A percentile compares a stretch with the other conserved stretches of the same genome.
Evolutionary conservation across 345 rosid species (phyloP).

Genomic region (Leavenworthia alabamica): DNA sequence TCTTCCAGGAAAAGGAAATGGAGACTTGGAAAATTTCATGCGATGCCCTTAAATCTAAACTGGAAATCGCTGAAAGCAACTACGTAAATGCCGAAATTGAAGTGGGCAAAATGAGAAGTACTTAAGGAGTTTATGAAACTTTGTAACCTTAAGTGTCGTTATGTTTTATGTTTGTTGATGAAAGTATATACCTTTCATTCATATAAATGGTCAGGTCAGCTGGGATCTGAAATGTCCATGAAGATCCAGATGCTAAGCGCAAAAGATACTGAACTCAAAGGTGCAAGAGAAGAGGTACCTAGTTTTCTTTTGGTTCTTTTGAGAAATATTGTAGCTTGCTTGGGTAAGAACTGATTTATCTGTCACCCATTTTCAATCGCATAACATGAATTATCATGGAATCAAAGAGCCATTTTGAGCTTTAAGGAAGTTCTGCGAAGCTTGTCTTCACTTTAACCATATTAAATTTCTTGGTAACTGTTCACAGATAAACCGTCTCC

Average conservation of each 20-base stretch:
- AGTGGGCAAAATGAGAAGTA: conserved; percentile 89
- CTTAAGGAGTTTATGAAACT: conserved; percentile 10
- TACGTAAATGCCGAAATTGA: conserved; percentile 77
- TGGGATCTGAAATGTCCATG: conserved; percentile 75
- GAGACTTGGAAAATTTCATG: conserved; percentile 68
- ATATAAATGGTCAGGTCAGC: conserved; percentile 61
- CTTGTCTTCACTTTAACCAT: conserved; percentile 14
- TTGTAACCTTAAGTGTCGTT: neutral
- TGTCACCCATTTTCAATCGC: neutral
- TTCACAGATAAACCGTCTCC: conserved; percentile 68
- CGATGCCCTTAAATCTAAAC: conserved; percentile 62
- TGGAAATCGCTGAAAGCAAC: conserved; percentile 79
- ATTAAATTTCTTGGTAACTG: conserved; percentile 7
- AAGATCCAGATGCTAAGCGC: conserved; percentile 61
- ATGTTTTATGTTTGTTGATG: conserved; percentile 5
- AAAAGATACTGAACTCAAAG: conserved; percentile 64
- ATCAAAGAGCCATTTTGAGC: conserved; percentile 17
- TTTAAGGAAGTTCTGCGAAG: neutral
- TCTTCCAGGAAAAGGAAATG: conserved; percentile 81
- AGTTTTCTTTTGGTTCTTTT: conserved; percentile 6
- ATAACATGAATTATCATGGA: conserved; percentile 3
- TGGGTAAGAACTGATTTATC: neutral
- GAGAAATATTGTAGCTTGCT: conserved; percentile 9
- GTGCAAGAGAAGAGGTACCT: conserved; percentile 74
- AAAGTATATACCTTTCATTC: conserved; percentile 1